Conservation (phyloP, 768 basidiomycete species). For the Piloderma croceum region DNA sequence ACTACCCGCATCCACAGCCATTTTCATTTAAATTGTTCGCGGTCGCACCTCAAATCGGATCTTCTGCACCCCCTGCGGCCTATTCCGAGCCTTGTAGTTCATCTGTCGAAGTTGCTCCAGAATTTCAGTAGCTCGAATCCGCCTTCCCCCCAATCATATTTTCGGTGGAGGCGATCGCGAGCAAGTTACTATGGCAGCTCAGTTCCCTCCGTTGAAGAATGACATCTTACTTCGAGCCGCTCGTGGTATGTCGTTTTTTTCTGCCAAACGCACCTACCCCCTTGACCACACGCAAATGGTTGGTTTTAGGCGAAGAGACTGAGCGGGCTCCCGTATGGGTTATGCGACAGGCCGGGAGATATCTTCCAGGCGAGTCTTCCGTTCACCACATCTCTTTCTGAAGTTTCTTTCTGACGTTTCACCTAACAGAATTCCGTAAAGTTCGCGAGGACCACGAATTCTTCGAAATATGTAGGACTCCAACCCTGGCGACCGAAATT, state of each 20-base stretch:
- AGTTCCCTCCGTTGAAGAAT: constrained; percentile 76
- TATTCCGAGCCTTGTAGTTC: too few relatives aligned
- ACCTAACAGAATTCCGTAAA: constrained; percentile 75
- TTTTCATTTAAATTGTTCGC: too few relatives aligned
- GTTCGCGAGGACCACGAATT: constrained; percentile 85
- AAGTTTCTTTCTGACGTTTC: not conserved
- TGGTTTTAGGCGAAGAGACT: constrained; percentile 67
- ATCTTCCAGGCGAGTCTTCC: constrained; percentile 71
- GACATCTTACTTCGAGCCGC: constrained; percentile 89
- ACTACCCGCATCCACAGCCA: too few relatives aligned
- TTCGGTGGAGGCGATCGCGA: too few relatives aligned
- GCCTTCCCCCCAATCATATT: too few relatives aligned
- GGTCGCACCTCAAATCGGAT: too few relatives aligned
- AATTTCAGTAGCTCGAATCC: too few relatives aligned
- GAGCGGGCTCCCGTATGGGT: constrained; percentile 97
- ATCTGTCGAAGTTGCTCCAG: too few relatives aligned
- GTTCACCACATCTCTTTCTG: not conserved
- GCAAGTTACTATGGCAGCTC: constrained; percentile 39
- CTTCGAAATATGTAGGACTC: constrained; percentile 92
- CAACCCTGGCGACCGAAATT: constrained; percentile 81
- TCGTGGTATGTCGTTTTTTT: constrained; percentile 54
- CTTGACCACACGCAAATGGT: too few relatives aligned
- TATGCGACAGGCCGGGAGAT: constrained; percentile 95
- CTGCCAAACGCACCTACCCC: too few relatives aligned
- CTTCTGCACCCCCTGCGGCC: too few relatives aligned